Percentiles rank a stretch among this genome's conserved stretches.
These are phyloP conservation scores for Globisporangium uncinulatum DNA, from an alignment of 352 stramenopile species.

Conservation along the genomic window DNA sequence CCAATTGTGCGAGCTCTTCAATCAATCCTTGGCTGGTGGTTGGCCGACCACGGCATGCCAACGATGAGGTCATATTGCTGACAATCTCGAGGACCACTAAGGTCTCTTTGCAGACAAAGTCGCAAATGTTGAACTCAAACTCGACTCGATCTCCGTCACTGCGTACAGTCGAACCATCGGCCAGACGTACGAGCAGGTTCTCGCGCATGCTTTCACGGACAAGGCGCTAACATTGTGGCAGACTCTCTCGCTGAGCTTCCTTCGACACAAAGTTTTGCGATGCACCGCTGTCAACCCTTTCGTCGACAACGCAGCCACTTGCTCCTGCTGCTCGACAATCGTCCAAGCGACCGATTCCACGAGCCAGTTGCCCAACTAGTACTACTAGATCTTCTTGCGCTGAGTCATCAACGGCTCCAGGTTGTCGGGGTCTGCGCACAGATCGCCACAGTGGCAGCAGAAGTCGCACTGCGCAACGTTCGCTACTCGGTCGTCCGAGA, in stretches of 20 bases:
- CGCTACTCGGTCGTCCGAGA: constrained; percentile 53
- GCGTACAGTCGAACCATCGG: background rate
- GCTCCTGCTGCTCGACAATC: constrained; percentile 16
- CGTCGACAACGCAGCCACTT: constrained; percentile 12
- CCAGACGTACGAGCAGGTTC: background rate
- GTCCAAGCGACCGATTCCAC: constrained; percentile 13
- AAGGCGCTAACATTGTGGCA: background rate
- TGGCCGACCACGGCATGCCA: too few relatives aligned
- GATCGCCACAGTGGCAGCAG: constrained; percentile 79
- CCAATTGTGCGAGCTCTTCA: too few relatives aligned
- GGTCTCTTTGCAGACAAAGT: constrained; percentile 6
- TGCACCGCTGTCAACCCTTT: constrained; percentile 3
- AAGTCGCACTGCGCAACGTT: constrained; percentile 72
- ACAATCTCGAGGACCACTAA: constrained; percentile 3
- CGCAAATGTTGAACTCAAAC: background rate
- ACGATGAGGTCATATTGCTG: background rate
- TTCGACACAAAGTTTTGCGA: constrained; percentile 5
- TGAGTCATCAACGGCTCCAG: constrained; percentile 62
- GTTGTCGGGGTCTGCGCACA: constrained; percentile 38
- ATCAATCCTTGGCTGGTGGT: too few relatives aligned
- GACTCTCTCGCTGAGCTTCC: background rate
- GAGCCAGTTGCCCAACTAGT: constrained; percentile 64
- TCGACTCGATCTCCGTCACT: constrained; percentile 1
- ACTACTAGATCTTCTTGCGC: constrained; percentile 53
- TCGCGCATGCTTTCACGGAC: background rate